Conservation (phyloP, 2,329 filamentous ascomycete species). For the Aspergillus carbonarius region DNA sequence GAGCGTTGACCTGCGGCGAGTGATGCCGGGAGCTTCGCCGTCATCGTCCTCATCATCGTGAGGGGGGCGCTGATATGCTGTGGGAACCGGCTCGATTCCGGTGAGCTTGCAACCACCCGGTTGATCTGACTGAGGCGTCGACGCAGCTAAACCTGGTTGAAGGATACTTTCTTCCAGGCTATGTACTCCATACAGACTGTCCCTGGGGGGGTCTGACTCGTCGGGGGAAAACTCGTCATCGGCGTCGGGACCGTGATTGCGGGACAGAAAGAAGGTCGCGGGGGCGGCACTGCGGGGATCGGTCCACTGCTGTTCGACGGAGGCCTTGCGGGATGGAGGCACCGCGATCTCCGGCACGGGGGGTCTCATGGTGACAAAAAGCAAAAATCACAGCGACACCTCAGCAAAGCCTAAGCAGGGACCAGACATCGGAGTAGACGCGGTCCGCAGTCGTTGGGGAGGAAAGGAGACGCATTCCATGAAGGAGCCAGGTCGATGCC, state of each 20-base stretch:
- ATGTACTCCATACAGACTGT: conserved; percentile 57
- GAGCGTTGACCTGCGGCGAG: conserved; percentile 34
- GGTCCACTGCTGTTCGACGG: conserved; percentile 34
- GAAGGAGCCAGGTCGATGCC: neutral
- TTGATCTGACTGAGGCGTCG: conserved; percentile 10
- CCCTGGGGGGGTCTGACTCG: conserved; percentile 31
- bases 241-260: conserved; percentile 50
- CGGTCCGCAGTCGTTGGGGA: neutral
- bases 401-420: neutral
- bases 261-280: conserved; percentile 61
- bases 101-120: conserved; percentile 8
- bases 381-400: neutral
- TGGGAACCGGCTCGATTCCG: conserved; percentile 8
- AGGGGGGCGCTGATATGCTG: conserved; percentile 10
- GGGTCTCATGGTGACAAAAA: conserved; percentile 37
- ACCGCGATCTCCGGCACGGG: conserved; percentile 33
- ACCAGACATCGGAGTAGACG: conserved; percentile 5
- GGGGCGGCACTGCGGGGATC: conserved; percentile 45
- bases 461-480: neutral
- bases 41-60: conserved; percentile 24
- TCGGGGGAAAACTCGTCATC: conserved; percentile 26
- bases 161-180: conserved; percentile 56
- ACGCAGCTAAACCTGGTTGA: conserved; percentile 28
- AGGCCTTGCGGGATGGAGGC: conserved; percentile 37
- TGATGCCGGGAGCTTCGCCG: conserved; percentile 19